Evolutionary conservation across 106 monocot genomes (phyloP).

Genomic region (Dendrobium catenatum): DNA sequence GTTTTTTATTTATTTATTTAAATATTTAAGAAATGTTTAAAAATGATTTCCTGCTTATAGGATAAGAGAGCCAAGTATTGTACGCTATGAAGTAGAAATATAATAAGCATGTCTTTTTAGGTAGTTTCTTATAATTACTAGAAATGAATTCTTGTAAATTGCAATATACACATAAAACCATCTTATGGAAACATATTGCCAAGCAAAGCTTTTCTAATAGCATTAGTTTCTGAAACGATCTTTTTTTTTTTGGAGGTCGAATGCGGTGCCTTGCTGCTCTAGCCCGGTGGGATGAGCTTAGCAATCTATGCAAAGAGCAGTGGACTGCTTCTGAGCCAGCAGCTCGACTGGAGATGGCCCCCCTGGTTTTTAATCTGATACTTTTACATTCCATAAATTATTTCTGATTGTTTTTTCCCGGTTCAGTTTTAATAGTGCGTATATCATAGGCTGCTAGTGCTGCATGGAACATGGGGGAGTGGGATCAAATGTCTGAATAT

Average conservation of each 20-base stretch:
- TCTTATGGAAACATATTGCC: background rate
- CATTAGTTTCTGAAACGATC: background rate
- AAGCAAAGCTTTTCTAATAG: background rate
- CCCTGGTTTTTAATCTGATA: conserved; percentile 55
- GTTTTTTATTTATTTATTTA: background rate
- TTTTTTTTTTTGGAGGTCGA: conserved; percentile 39
- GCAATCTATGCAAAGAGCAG: conserved; percentile 80
- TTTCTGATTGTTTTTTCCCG: background rate
- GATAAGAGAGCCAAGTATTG: background rate
- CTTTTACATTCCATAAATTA: background rate
- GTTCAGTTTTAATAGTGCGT: background rate
- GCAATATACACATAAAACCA: background rate
- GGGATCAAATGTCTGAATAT: conserved; percentile 99
- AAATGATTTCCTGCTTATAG: background rate
- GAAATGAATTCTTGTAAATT: background rate
- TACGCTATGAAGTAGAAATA: background rate
- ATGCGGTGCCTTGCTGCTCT: conserved; percentile 99
- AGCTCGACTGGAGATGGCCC: conserved; percentile 92
- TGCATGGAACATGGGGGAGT: conserved; percentile 99
- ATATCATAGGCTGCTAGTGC: conserved; percentile 82
- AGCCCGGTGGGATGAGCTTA: conserved; percentile 96
- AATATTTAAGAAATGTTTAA: background rate
- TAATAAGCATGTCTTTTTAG: background rate
- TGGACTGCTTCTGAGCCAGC: conserved; percentile 88
- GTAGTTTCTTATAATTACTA: background rate